A percentile compares a stretch with the other conserved stretches of the same genome.
Conservation (phyloP, 164 flowering plant genomes). For the Amborella trichopoda region DNA sequence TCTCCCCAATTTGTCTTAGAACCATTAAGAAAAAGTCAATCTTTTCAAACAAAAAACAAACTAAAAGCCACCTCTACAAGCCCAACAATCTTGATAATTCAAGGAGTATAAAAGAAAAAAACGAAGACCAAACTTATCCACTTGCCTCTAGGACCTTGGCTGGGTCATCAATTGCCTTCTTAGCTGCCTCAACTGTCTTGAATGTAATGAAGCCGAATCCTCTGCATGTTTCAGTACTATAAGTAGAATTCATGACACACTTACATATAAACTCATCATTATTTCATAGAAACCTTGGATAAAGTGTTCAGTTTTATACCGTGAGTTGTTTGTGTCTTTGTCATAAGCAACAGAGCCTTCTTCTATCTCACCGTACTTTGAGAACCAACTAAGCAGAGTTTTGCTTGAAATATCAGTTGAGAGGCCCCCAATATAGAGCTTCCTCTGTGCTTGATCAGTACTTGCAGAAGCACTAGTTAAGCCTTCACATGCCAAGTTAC, state of each 20-base stretch:
- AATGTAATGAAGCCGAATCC: conserved; percentile 72
- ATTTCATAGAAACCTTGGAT: no score
- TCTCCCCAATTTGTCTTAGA: not conserved
- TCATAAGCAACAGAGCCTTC: conserved; percentile 83
- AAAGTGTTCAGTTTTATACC: no score
- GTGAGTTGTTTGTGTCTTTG: conserved; percentile 60
- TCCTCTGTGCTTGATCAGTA: conserved; percentile 54
- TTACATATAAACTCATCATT: no score
- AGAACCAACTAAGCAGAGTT: conserved; percentile 35
- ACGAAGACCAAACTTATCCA: not conserved
- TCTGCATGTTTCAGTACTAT: no score
- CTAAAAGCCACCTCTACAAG: not conserved
- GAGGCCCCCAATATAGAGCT: conserved; percentile 59
- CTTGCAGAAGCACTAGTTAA: conserved; percentile 27
- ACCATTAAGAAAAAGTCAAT: not conserved
- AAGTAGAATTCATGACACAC: no score
- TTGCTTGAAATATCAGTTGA: conserved; percentile 54
- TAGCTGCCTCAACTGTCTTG: conserved; percentile 53
- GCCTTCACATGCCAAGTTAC: conserved; percentile 68
- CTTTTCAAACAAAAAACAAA: not conserved
- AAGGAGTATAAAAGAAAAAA: not conserved
- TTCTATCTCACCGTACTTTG: conserved; percentile 57
- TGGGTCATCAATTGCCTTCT: conserved; percentile 64
- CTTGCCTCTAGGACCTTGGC: conserved; percentile 54
- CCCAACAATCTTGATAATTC: not conserved